Evolutionary conservation across 1,139 yeast species (phyloP).

Genomic region (Torulaspora pretoriensis): DNA sequence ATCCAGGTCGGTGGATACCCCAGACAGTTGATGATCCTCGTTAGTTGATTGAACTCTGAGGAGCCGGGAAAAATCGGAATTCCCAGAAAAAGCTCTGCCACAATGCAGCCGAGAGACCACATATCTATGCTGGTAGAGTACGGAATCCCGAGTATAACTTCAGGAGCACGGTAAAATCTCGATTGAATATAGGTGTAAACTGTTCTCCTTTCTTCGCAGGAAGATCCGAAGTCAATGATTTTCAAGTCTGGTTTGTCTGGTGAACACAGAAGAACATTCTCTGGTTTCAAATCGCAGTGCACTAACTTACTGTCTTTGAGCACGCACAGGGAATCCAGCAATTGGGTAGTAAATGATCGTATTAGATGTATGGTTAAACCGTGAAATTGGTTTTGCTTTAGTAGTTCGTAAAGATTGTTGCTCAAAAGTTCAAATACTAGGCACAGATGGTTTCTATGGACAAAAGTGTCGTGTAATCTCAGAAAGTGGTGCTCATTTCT

Average conservation of each 20-base stretch:
- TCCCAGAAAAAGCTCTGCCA: constrained; percentile 89
- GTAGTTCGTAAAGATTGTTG: constrained; percentile 81
- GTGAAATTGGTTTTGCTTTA: constrained; percentile 89
- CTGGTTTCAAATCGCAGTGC: constrained; percentile 97
- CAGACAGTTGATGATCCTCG: constrained; percentile 75
- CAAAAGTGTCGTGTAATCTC: constrained; percentile 77
- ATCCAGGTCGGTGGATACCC: constrained; percentile 93
- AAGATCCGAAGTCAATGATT: constrained; percentile 94
- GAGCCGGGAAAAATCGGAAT: constrained; percentile 94
- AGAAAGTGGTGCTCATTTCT: constrained; percentile 69
- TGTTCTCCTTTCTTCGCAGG: constrained; percentile 88
- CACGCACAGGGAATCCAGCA: constrained; percentile 73
- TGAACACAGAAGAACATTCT: constrained; percentile 75
- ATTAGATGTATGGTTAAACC: constrained; percentile 83
- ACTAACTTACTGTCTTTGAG: constrained; percentile 80
- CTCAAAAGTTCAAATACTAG: constrained; percentile 86
- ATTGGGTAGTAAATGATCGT: constrained; percentile 70
- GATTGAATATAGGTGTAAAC: constrained; percentile 93
- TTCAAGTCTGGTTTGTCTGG: constrained; percentile 86
- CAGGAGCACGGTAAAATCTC: constrained; percentile 93
- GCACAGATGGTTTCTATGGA: constrained; percentile 90
- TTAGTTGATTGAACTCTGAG: constrained; percentile 86
- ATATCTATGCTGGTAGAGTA: constrained; percentile 90
- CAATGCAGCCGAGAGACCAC: constrained; percentile 98
- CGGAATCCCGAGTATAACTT: constrained; percentile 85